Base-by-base conservation (phyloP, 2,329 filamentous ascomycete genomes). In the Emergomyces pasteurianus region DNA sequence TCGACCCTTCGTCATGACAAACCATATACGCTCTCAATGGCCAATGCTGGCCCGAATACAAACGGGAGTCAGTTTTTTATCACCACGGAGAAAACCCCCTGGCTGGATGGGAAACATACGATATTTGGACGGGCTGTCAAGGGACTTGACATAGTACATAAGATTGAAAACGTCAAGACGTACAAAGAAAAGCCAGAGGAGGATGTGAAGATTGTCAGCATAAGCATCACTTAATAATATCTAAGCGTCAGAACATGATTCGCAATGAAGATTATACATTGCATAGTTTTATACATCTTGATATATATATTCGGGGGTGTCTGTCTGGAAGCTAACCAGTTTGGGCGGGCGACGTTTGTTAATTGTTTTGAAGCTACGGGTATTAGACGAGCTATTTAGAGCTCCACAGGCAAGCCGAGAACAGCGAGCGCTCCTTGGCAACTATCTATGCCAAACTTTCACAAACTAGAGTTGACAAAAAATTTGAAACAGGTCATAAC, bases 11-110 rank as follows among this genome's bases (percentile, higher is more conserved):
- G 88, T 73, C 94, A 99, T 70, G 94, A 99, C 77, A 95, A 94
- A 77, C 88, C 94, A 1, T 99, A 96, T 73, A 97, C 92, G 0
- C 81, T 97, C 61, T 95, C 89, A 72, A 99, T 99, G 94, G 94
- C 94, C 14, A 99, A 99, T 73, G 92, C 94, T 0, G 94, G 94
- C 0, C 90, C 91, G 0, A 91, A 92, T 69, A 96, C 92, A 42
- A 99, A 99, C 72, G 94, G 89, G 16, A 94, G 88, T 70, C 94
- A 99, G 73, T 99, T 99, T 73, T 99, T 99, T 70, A 96, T 99
- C 66, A 99, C 94, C 0, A 96, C 92, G 0, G 95, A 96, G 75
- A 95, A 95, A 78, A 91, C 94, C 79, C 87, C 91, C 6, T 99
- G 94, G 94, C 77, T 99, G 58, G 94, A 99, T 72, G 87, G 88